Evolutionary conservation across 2,329 filamentous ascomycete species (phyloP), one percentile per base, ranked within the genome.

Genomic region (Phyllosticta citriasiana): DNA sequence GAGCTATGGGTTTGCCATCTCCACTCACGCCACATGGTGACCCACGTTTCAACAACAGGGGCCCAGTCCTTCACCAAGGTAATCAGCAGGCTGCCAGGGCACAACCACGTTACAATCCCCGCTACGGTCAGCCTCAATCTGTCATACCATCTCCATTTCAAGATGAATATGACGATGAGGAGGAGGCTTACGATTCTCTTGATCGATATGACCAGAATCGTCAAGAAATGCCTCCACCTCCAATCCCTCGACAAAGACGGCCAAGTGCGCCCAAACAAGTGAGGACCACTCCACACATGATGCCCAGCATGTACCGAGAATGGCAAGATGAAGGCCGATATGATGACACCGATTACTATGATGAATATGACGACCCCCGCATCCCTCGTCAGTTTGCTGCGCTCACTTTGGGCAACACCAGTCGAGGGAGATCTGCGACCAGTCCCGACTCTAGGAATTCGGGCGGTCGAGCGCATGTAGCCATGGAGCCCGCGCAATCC

Each of bases 1-100:
- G 27, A 24, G 64, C 65, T 61, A 63, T 66, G 60, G 63, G 60
- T 1, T 53, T 54, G 33, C 53, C 35, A 8, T 60, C 58, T 24
- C 58, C 58, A 5, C 7, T 56, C 1, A 53, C 35, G 14, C 40
- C 33, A 25, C 35, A 35, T 56, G 35, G 5, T 55, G 40, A 47
- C 4, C 40, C 40, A 5, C 40, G 40, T 47, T 47, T 47, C 40
- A 30, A 30, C 27, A 30, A 30, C 27, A 7, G 12, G n/a, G 40
- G 14, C 4, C 14, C 40, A 47, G 16, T 47, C 14, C 12, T 47
- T 47, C 40, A 47, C 16, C 40, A 47, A n/a, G 40, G 40, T 2
- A n/a, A 4, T 19, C 40, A 47, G n/a, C 40, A 16, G n/a, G 40
- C 40, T 47, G 40, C 14, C 40, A 47, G 40, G 16, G 4, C 40